A percentile compares a stretch with the other conserved stretches of the same genome.
phyloP scores from a whole-genome alignment of 768 basidiomycete genomes.

The Suillus placidus region DNA sequence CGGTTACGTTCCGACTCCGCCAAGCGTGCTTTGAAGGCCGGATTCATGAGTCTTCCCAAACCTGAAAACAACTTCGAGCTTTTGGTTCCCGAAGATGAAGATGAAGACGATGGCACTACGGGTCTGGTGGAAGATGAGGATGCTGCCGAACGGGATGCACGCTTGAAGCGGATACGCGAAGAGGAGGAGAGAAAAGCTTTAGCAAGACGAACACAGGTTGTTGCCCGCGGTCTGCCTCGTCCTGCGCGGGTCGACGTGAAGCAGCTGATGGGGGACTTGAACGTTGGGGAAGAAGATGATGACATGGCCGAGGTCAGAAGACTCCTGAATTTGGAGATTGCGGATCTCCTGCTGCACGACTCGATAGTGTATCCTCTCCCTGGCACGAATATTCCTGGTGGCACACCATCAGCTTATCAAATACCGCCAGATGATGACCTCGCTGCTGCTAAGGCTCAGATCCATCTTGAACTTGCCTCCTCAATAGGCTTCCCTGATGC shows the following conservation, averaged over 20 bases:
- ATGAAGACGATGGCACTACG: constrained; percentile 44
- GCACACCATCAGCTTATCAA: constrained; percentile 66
- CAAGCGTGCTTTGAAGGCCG: constrained; percentile 77
- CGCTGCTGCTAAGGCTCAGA: constrained; percentile 63
- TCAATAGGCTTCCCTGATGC: constrained; percentile 87
- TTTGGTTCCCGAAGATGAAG: constrained; percentile 84
- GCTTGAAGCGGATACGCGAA: constrained; percentile 62
- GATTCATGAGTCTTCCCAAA: constrained; percentile 82
- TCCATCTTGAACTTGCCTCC: constrained; percentile 81
- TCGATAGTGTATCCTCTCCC: constrained; percentile 85
- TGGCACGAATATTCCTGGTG: constrained; percentile 79
- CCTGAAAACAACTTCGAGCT: constrained; percentile 99
- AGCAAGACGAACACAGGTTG: constrained; percentile 79
- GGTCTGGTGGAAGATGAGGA: constrained; percentile 64
- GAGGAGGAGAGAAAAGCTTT: constrained; percentile 79
- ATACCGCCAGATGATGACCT: constrained; percentile 80
- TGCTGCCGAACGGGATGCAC: constrained; percentile 88
- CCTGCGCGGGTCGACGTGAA: constrained; percentile 81
- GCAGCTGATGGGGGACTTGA: constrained; percentile 61
- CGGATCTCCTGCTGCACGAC: constrained; percentile 82
- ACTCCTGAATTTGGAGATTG: constrained; percentile 79
- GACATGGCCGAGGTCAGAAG: constrained; percentile 53
- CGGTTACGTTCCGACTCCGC: constrained; percentile 61
- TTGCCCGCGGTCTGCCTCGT: constrained; percentile 83
- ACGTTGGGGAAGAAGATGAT: constrained; percentile 49